Conservation (phyloP, 352 stramenopile species). For the Phytophthora litchii region DNA sequence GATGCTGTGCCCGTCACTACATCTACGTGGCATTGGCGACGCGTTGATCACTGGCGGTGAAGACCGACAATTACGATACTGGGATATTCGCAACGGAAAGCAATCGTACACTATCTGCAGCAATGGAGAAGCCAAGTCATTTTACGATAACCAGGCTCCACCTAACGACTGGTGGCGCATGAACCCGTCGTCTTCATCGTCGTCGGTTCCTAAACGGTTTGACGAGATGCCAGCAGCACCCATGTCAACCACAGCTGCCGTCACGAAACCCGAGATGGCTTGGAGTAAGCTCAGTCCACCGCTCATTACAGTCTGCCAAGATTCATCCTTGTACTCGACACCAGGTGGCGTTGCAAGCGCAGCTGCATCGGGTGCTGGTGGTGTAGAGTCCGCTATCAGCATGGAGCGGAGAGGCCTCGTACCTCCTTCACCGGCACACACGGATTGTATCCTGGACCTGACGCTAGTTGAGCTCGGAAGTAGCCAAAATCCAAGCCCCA, state of each 20-base stretch:
- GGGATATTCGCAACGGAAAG: slow-evolving; percentile 94
- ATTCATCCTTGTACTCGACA: slow-evolving; percentile 73
- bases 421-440: slow-evolving; percentile 87
- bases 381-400: slow-evolving; percentile 75
- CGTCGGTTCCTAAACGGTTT: slow-evolving; percentile 29
- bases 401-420: slow-evolving; percentile 90
- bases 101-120: slow-evolving; percentile 95
- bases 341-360: slow-evolving; percentile 50
- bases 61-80: slow-evolving; percentile 96
- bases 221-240: slow-evolving; percentile 38
- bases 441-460: slow-evolving; percentile 96
- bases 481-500: slow-evolving; percentile 50
- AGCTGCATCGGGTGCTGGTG: slow-evolving; percentile 52
- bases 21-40: slow-evolving; percentile 82
- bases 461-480: slow-evolving; percentile 93
- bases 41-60: slow-evolving; percentile 94
- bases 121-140: slow-evolving; percentile 82
- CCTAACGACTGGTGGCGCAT: slow-evolving; percentile 87
- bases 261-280: slow-evolving; percentile 86
- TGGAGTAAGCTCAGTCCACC: slow-evolving; percentile 87
- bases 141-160: slow-evolving; percentile 86
- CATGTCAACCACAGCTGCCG: slow-evolving; percentile 29
- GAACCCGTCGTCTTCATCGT: slow-evolving; percentile 51
- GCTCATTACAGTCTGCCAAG: slow-evolving; percentile 86
- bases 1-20: slow-evolving; percentile 89